Evolutionary conservation across 2,329 filamentous ascomycete species (phyloP).

Genomic region (Aureobasidium sp.): DNA sequence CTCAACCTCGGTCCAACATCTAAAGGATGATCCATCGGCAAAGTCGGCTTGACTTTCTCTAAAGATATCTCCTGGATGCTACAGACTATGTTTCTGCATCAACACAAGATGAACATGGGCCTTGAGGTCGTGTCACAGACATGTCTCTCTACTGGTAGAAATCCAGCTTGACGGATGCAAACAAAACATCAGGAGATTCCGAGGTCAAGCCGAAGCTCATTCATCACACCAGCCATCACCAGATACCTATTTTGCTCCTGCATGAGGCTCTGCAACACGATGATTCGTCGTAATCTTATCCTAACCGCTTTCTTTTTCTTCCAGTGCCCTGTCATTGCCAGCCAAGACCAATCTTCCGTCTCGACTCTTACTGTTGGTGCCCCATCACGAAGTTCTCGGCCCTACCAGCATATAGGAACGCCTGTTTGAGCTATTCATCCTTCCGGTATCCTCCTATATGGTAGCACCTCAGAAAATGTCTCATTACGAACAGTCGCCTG

Average conservation of each 20-base stretch:
- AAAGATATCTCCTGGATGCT: not conserved
- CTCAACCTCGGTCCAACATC: not conserved
- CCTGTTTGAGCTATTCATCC: not conserved
- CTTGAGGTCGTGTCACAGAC: not conserved
- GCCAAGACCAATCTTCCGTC: not conserved
- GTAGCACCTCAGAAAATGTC: not conserved
- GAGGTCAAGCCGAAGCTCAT: not conserved
- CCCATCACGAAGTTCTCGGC: not conserved
- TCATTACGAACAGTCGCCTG: not conserved
- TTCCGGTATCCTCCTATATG: not conserved
- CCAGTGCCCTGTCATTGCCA: not conserved
- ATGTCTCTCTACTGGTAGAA: not conserved
- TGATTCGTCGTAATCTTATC: not conserved
- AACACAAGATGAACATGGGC: not conserved
- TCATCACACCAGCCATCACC: conserved; percentile 1
- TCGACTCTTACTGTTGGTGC: not conserved
- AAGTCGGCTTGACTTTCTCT: not conserved
- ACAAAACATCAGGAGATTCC: conserved; percentile 7
- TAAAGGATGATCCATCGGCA: not conserved
- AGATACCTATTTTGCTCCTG: not conserved
- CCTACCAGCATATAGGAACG: not conserved
- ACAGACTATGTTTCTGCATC: not conserved
- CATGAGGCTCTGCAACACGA: not conserved
- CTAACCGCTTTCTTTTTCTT: not conserved
- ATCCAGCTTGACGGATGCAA: not conserved